phyloP scores from a whole-genome alignment of 2,329 filamentous ascomycete genomes.

The Fusarium bulbicola region DNA sequence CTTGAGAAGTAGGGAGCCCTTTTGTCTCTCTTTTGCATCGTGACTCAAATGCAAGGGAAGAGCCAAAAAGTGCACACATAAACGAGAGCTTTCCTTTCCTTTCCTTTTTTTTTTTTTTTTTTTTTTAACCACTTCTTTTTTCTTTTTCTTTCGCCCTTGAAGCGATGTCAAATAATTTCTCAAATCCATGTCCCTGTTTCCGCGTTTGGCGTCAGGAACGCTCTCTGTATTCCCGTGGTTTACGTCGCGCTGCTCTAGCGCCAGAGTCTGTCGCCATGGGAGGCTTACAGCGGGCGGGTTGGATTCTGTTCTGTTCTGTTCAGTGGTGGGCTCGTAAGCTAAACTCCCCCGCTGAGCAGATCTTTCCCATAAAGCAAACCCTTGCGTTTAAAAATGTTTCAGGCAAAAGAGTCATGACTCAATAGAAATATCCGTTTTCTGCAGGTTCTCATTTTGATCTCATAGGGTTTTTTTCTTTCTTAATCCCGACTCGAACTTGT shows the following conservation, averaged over 20 bases:
- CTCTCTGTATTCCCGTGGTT: background rate
- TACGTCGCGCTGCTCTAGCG: background rate
- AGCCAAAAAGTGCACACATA: background rate
- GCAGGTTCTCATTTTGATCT: background rate
- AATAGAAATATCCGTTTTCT: background rate
- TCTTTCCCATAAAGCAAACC: background rate
- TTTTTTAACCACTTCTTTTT: background rate
- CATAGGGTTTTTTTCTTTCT: background rate
- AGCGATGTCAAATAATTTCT: background rate
- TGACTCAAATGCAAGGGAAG: slow-evolving; percentile 1
- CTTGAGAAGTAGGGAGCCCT: slow-evolving; percentile 15
- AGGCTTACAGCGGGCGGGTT: background rate
- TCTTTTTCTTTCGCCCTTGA: background rate
- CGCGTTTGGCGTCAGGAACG: slow-evolving; percentile 2
- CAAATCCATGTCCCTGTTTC: slow-evolving; percentile 1
- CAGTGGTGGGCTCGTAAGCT: background rate
- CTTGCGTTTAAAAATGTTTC: background rate
- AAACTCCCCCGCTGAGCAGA: background rate
- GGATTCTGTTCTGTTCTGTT: background rate
- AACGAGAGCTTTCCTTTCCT: background rate
- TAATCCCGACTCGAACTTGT: background rate
- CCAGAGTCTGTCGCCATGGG: background rate
- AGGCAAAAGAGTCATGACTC: background rate
- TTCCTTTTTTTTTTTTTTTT: background rate
- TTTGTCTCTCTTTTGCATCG: background rate